These are phyloP conservation scores for Cryptosporidium sp. DNA, from an alignment of 169 alveolate genomes.

Conservation along the genomic window DNA sequence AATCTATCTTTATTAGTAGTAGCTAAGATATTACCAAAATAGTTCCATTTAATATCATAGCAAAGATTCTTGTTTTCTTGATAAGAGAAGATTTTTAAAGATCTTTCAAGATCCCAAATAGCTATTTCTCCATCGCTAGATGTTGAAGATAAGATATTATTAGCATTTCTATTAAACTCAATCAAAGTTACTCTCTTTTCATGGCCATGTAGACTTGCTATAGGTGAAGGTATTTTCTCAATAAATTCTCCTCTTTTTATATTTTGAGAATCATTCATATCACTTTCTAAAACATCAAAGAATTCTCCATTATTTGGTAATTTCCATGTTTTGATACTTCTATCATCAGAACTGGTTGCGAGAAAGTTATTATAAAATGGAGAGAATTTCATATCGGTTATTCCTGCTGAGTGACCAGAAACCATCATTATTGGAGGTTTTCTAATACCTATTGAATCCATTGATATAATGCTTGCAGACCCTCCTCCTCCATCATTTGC, in stretches of 20 bases:
- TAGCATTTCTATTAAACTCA: constrained; percentile 52
- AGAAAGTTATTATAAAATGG: constrained; percentile 55
- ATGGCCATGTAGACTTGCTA: constrained; percentile 55
- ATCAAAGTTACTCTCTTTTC: constrained; percentile 62
- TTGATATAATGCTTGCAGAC: constrained; percentile 58
- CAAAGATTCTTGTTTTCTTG: constrained; percentile 38
- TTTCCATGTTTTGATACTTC: constrained; percentile 48
- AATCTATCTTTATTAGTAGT: constrained; percentile 62
- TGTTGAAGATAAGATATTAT: constrained; percentile 37
- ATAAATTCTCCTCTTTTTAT: constrained; percentile 52
- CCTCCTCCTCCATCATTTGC: constrained; percentile 78
- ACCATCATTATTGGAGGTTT: constrained; percentile 68
- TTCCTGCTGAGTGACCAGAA: constrained; percentile 75
- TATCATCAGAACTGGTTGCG: constrained; percentile 73
- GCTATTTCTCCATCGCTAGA: constrained; percentile 58
- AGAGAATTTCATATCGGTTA: constrained; percentile 55
- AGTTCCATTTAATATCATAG: constrained; percentile 71
- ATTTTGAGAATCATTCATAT: constrained; percentile 58
- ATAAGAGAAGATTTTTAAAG: constrained; percentile 36
- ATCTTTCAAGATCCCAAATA: constrained; percentile 66
- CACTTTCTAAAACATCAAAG: constrained; percentile 39
- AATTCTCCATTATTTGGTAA: constrained; percentile 55
- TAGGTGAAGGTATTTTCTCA: constrained; percentile 32
- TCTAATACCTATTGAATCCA: constrained; percentile 53
- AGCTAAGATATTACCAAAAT: constrained; percentile 30